Base-by-base conservation (phyloP, 805 yeast genomes). In the Candida manassasensis region DNA sequence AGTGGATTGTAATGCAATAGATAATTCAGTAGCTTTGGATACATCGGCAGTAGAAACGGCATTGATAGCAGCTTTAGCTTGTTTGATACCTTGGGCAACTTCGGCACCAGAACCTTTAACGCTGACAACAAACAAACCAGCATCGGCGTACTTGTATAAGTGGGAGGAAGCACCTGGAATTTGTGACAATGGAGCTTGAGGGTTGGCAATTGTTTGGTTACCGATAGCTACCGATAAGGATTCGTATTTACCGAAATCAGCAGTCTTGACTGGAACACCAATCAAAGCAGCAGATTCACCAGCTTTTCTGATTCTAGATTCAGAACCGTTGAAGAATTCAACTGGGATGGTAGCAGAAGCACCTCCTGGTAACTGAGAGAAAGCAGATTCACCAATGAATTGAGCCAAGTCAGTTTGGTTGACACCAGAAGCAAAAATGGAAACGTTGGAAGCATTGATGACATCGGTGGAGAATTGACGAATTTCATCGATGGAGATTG, bases 81-180 rank as follows among this genome's bases (percentile, higher is more conserved):
- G 63, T 57, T 76, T 74, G 58, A 87, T 76, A 52, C 78, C 75
- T 40, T 69, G 60, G 35, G 83, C 59, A 42, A 82, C 87, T 35
- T 63, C 66, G 24, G 74, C 57, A 40, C 88, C 75, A 45, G 73
- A 66, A 47, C 83, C 84, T 43, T 77, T 55, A 43, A 82, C 81
- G 37, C 77, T 63, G 38, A 87, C 70, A 49, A 82, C 75, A 68
- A 93, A 83, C 53, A 93, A 74, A 39, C 90, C 85, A 41, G 88
- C 85, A 56, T 81, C 88, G 47, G 78, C 69, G 75, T 83, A 88
- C 56, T 75, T 69, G 57, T 70, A 66, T 51, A 84, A 67, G 50
- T 69, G 60, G 44, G 84, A 59, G 50, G 68, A 58, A 43, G 82
- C 63, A 48, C 73, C 71, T 33, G 65, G 59, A 40, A 69, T 61